A percentile compares a stretch with the other conserved stretches of the same genome.
phyloP scores from a whole-genome alignment of 768 basidiomycete genomes.

The Lyophyllum shimeji region DNA sequence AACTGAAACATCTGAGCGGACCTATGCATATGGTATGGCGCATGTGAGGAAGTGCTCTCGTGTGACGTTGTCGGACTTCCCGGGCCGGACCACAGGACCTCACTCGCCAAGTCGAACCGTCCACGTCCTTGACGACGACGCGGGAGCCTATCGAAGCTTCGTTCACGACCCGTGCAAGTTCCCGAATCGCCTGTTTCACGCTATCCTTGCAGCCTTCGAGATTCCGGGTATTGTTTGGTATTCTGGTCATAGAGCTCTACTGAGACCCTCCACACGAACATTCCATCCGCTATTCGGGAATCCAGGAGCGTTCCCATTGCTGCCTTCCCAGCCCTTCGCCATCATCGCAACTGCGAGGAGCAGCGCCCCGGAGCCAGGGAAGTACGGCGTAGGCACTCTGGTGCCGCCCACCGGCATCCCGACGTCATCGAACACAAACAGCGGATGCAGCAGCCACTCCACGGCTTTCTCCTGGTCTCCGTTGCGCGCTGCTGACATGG shows the following conservation, averaged over 20 bases:
- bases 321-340: conserved; percentile 56
- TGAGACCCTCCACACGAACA: conserved; percentile 21
- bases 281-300: conserved; percentile 31
- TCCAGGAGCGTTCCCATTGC: conserved; percentile 21
- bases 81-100: no score
- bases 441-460: conserved; percentile 53
- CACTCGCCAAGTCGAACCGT: no score
- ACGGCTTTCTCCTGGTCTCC: conserved; percentile 48
- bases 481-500: conserved; percentile 59
- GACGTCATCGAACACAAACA: conserved; percentile 58
- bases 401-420: conserved; percentile 61
- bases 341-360: conserved; percentile 56
- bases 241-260: conserved; percentile 15
- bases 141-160: no score
- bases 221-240: no score
- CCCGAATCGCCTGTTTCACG: no score
- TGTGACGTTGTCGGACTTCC: no score
- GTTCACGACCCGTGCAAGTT: no score
- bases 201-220: no score
- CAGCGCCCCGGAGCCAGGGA: conserved; percentile 55
- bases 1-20: no score
- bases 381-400: conserved; percentile 57
- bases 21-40: no score
- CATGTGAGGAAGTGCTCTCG: no score
- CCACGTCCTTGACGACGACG: no score